Percentiles rank a stretch among this genome's conserved stretches.
phyloP scores from a whole-genome alignment of 2,329 filamentous ascomycete species.

The Claviceps monticola region DNA sequence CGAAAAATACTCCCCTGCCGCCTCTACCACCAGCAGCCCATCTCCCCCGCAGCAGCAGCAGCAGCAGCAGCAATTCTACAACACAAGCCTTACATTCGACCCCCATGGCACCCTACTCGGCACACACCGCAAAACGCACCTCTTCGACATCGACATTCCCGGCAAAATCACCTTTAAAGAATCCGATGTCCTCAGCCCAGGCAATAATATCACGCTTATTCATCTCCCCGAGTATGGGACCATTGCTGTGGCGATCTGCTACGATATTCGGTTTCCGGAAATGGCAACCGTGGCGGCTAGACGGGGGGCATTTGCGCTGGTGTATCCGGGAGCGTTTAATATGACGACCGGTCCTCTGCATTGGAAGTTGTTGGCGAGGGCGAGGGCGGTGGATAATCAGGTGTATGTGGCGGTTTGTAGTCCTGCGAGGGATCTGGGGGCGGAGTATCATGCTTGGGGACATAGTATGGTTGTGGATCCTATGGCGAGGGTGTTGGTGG shows the following conservation, averaged over 20 bases:
- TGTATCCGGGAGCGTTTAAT: constrained; percentile 98
- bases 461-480: constrained; percentile 84
- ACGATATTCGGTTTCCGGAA: constrained; percentile 94
- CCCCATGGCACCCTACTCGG: constrained; percentile 69
- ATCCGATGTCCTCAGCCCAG: constrained; percentile 74
- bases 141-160: constrained; percentile 97
- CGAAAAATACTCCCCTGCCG: constrained; percentile 36
- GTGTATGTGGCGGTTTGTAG: constrained; percentile 87
- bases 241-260: constrained; percentile 86
- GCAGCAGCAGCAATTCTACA: constrained; percentile 48
- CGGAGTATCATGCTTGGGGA: constrained; percentile 79
- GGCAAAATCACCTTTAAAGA: constrained; percentile 88
- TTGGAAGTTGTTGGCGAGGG: constrained; percentile 73
- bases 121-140: constrained; percentile 82
- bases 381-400: constrained; percentile 85
- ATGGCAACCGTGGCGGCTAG: constrained; percentile 79
- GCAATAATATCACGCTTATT: constrained; percentile 72
- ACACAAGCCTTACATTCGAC: constrained; percentile 75
- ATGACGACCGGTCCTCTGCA: constrained; percentile 83
- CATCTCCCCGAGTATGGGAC: constrained; percentile 81
- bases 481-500: constrained; percentile 65
- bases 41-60: neutral
- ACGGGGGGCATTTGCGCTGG: constrained; percentile 69
- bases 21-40: constrained; percentile 5
- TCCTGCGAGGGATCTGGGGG: constrained; percentile 65